Percentiles rank a stretch among this genome's conserved stretches.
Evolutionary conservation across 2,329 filamentous ascomycete species (phyloP).

Genomic region (Alternaria triticina): DNA sequence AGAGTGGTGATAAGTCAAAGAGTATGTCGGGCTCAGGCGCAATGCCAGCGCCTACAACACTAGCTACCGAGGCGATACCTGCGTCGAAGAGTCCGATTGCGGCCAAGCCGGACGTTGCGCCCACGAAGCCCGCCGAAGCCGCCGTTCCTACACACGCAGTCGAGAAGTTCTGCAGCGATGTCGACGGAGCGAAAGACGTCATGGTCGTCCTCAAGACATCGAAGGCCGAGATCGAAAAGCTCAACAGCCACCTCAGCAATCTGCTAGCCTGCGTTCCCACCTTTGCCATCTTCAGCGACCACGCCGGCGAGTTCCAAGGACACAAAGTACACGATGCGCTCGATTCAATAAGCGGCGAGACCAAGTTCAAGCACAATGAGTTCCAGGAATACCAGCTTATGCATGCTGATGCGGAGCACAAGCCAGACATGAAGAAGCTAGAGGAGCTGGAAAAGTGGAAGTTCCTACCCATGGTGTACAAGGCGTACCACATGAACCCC

Average conservation of each 20-base stretch:
- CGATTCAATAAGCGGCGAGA: slow-evolving; percentile 44
- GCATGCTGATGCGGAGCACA: slow-evolving; percentile 50
- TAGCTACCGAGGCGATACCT: slow-evolving; percentile 3
- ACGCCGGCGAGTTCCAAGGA: slow-evolving; percentile 59
- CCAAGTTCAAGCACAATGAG: slow-evolving; percentile 52
- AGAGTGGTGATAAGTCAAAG: neutral
- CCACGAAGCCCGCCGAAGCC: slow-evolving; percentile 1
- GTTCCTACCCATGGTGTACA: slow-evolving; percentile 62
- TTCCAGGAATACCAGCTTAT: slow-evolving; percentile 61
- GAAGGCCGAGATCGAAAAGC: slow-evolving; percentile 63
- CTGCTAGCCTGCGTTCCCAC: slow-evolving; percentile 63
- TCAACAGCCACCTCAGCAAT: slow-evolving; percentile 61
- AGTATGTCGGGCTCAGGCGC: neutral
- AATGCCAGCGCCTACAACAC: slow-evolving; percentile 14
- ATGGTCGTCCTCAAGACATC: slow-evolving; percentile 66
- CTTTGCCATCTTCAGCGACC: slow-evolving; percentile 66
- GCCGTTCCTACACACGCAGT: slow-evolving; percentile 3
- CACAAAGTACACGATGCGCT: slow-evolving; percentile 59
- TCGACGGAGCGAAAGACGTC: slow-evolving; percentile 54
- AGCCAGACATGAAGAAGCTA: slow-evolving; percentile 52
- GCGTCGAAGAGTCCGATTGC: slow-evolving; percentile 4
- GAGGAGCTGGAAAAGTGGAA: slow-evolving; percentile 65
- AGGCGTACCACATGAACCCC: slow-evolving; percentile 50
- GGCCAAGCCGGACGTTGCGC: neutral
- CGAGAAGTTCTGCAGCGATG: slow-evolving; percentile 31